A percentile compares a stretch with the other conserved stretches of the same genome.
Evolutionary conservation across 495 filamentous ascomycete species (phyloP).

Genomic region (Neurospora sp.): DNA sequence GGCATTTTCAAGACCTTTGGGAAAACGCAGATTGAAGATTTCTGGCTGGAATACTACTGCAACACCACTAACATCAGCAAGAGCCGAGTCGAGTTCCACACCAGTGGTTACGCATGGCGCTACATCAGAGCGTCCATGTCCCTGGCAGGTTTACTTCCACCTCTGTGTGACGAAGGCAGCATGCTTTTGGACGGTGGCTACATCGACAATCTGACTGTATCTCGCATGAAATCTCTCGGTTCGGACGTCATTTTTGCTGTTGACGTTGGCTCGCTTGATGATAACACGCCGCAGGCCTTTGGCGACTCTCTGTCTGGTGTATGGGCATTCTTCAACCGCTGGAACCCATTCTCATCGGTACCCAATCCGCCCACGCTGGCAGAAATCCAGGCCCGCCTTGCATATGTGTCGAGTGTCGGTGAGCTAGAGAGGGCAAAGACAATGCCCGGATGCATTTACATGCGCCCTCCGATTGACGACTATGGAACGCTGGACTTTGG

Average conservation of each 20-base stretch:
- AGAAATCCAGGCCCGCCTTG: constrained; percentile 89
- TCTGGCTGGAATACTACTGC: constrained; percentile 98
- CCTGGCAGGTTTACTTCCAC: constrained; percentile 81
- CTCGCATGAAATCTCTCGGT: constrained; percentile 92
- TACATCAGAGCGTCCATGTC: constrained; percentile 96
- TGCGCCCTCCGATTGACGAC: constrained; percentile 86
- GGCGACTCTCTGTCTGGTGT: constrained; percentile 92
- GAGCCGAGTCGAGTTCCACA: constrained; percentile 81
- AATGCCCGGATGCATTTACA: constrained; percentile 80
- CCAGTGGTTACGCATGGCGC: constrained; percentile 90
- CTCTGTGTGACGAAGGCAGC: constrained; percentile 90
- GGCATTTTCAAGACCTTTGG: constrained; percentile 99
- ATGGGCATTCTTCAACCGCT: constrained; percentile 88
- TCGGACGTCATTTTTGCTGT: constrained; percentile 91
- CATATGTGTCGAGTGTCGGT: constrained; percentile 88
- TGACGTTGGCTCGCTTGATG: constrained; percentile 86
- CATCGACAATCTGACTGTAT: constrained; percentile 92
- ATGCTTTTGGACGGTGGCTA: constrained; percentile 96
- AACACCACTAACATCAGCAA: constrained; percentile 97
- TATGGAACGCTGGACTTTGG: constrained; percentile 94
- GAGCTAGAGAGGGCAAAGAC: constrained; percentile 88
- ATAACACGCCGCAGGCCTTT: constrained; percentile 80
- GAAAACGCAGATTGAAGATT: constrained; percentile 93
- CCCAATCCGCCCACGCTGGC: constrained; percentile 91
- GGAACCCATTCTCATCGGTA: constrained; percentile 83